phyloP scores from a whole-genome alignment of 1,284 basidiomycete species.

The Papiliotrema laurentii region DNA sequence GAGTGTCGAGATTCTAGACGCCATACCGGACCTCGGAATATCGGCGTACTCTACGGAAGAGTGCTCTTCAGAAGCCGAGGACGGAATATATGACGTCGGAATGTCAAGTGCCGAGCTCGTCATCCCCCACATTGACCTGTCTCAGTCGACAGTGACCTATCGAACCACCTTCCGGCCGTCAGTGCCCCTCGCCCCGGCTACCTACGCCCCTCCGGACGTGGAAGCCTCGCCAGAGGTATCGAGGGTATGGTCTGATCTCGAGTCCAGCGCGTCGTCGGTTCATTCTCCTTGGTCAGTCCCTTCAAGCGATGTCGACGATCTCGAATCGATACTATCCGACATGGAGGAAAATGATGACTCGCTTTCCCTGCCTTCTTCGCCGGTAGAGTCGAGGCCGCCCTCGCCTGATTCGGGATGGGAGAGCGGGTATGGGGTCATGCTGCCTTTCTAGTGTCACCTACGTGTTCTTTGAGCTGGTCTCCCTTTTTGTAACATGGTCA shows the following conservation, averaged over 20 bases:
- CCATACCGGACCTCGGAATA: neutral
- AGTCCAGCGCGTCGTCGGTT: neutral
- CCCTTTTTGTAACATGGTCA: neutral
- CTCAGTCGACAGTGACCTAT: slow-evolving; percentile 1
- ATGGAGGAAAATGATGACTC: neutral
- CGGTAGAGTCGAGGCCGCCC: neutral
- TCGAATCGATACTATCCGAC: slow-evolving; percentile 15
- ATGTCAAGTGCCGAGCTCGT: slow-evolving; percentile 15
- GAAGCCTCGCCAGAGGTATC: too few relatives aligned
- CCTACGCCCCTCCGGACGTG: too few relatives aligned
- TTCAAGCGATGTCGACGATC: slow-evolving; percentile 26
- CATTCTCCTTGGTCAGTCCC: slow-evolving; percentile 17
- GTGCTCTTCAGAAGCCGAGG: too few relatives aligned
- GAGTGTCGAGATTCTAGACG: neutral
- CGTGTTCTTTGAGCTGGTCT: neutral
- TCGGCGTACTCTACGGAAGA: neutral
- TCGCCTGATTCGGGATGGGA: neutral
- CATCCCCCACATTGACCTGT: slow-evolving; percentile 31
- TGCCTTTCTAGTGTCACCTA: slow-evolving; percentile 11
- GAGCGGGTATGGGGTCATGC: neutral
- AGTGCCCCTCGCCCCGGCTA: neutral
- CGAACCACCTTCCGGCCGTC: neutral
- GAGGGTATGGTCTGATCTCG: slow-evolving; percentile 3
- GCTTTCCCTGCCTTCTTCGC: neutral
- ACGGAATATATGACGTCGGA: too few relatives aligned